phyloP scores from a whole-genome alignment of 345 rosid genomes.

The Heritiera fomes region DNA sequence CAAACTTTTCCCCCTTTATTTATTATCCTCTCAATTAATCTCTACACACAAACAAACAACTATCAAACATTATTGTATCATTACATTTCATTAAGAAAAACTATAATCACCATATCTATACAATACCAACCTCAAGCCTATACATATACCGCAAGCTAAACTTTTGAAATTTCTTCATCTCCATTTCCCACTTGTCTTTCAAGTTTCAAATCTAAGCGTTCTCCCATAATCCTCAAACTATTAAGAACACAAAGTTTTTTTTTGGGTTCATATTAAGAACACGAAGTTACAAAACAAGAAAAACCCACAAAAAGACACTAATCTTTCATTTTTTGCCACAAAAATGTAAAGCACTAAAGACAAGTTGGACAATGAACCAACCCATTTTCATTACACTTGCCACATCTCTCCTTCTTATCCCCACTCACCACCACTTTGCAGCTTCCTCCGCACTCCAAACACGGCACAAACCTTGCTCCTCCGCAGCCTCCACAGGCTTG shows the following conservation, averaged over 20 bases:
- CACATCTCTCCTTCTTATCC: constrained; percentile 57
- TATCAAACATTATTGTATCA: too few relatives aligned
- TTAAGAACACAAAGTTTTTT: not conserved
- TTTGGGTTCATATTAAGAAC: not conserved
- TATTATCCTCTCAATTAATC: too few relatives aligned
- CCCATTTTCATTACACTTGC: constrained; percentile 85
- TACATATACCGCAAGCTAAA: not conserved
- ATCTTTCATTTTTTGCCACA: not conserved
- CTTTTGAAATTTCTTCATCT: not conserved
- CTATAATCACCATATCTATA: too few relatives aligned
- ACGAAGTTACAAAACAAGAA: too few relatives aligned
- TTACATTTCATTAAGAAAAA: too few relatives aligned
- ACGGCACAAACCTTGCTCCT: constrained; percentile 83
- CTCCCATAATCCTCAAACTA: not conserved
- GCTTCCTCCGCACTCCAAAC: constrained; percentile 86
- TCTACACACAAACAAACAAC: too few relatives aligned
- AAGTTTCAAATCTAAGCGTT: not conserved
- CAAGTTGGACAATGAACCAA: constrained; percentile 76
- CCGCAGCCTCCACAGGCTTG: constrained; percentile 86
- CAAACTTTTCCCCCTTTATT: too few relatives aligned
- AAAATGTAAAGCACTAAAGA: constrained; percentile 13
- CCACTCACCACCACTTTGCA: constrained; percentile 64
- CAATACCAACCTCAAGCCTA: too few relatives aligned
- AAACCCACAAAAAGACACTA: not conserved
- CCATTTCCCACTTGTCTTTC: constrained; percentile 12